Evolutionary conservation across 352 stramenopile genomes (phyloP), one percentile per base, ranked within the genome.

Genomic region (Blastocystis sp.): DNA sequence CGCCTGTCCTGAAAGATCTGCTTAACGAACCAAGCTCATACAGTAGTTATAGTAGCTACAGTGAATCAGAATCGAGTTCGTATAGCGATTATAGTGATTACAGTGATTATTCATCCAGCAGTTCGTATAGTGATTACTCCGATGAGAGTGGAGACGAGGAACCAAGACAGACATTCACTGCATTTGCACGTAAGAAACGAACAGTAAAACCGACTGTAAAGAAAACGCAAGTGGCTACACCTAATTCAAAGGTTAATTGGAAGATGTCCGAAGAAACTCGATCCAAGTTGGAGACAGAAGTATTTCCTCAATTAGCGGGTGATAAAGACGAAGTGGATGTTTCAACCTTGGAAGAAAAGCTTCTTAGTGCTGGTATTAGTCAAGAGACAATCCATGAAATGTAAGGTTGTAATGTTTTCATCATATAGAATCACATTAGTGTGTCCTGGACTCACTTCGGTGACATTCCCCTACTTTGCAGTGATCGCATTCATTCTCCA

Each of bases 81-180:
- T 79, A 54, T 7, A 85, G 73, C 56, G 50, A 59, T n/a, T 81
- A 62, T 39, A 81, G 70, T 64, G 43, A 66, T 45, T 65, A 85
- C 50, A 85, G 53, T 13, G 53, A 85, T 47, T 69, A 47, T 66
- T 64, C 24, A 13, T 66, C 20, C 56, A 47, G 26, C 55, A 37
- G 45, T 18, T 66, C 47, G 20, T 79, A 81, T 26, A 81, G 69
- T 56, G 30, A 63, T n/a, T 81, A 81, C 50, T 63, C 37, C 43
- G 69, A 81, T 37, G 43, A 62, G 16, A 39, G 11, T 20, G 73
- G 63, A 26, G 34, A 45, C 16, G n/a, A 18, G 39, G 3, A 65
- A 50, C 11, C n/a, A 4, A n/a, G 4, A 7, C 66, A 24, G 30
- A 53, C 30, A 37, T 13, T 55, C n/a, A 16, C 4, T 13, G 66